These are phyloP conservation scores for Solanum virginianum DNA, from an alignment of 257 asterid genomes.

Conservation along the genomic window DNA sequence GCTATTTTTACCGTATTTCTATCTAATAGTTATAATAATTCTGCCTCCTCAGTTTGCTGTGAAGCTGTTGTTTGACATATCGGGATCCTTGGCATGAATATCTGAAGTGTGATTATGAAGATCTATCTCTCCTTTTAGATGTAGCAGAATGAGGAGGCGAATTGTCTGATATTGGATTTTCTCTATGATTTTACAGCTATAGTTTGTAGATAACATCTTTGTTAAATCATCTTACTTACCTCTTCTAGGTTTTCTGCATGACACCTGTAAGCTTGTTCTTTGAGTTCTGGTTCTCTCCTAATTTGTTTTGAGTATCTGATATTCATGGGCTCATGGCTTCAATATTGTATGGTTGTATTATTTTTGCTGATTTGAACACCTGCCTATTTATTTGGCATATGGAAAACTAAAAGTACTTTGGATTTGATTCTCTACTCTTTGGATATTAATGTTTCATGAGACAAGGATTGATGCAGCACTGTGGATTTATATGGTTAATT, in stretches of 20 bases:
- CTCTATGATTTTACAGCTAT: background rate
- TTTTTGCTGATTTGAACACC: background rate
- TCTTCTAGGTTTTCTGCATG: background rate
- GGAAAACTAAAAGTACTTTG: background rate
- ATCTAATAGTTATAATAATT: background rate
- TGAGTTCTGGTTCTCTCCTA: background rate
- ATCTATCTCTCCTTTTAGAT: background rate
- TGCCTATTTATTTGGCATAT: background rate
- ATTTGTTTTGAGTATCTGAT: background rate
- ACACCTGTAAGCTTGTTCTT: background rate
- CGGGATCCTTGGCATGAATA: background rate
- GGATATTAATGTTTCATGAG: background rate
- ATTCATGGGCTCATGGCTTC: background rate
- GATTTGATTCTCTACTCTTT: background rate
- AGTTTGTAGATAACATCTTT: background rate
- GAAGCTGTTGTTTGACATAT: background rate
- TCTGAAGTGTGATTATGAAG: background rate
- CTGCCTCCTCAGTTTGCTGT: background rate
- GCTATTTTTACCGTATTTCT: background rate
- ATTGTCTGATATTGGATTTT: background rate
- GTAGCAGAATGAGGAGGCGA: background rate
- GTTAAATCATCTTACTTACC: background rate
- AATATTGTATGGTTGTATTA: background rate
- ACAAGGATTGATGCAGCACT: background rate
- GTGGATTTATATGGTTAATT: constrained; percentile 1